Evolutionary conservation across 306 rosid genomes (phyloP).

Genomic region (Adenanthera pavonina): DNA sequence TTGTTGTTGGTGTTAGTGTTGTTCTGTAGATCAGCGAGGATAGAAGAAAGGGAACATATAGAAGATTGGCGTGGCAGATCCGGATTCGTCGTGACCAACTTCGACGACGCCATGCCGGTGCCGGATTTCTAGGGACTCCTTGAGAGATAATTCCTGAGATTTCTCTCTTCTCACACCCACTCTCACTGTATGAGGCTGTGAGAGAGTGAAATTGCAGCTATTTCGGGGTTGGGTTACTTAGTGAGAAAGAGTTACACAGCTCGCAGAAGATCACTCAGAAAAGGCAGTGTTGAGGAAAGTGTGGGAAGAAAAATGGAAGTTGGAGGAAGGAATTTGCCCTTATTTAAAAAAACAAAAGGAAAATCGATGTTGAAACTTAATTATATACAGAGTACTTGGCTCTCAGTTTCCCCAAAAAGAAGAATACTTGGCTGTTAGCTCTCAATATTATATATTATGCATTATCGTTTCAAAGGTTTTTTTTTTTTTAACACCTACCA

Average conservation of each 20-base stretch:
- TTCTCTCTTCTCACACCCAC: not conserved
- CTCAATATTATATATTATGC: no score
- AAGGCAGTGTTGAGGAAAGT: not conserved
- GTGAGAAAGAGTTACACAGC: not conserved
- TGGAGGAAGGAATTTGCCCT: not conserved
- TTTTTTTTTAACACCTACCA: no score
- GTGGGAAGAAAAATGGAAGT: not conserved
- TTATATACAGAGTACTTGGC: no score
- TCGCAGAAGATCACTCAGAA: not conserved
- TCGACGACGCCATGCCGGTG: conserved; percentile 70
- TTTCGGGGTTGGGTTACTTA: not conserved
- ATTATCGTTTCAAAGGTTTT: no score
- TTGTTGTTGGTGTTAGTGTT: not conserved
- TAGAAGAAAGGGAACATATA: conserved; percentile 61
- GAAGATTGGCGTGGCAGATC: conserved; percentile 76
- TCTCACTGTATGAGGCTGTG: not conserved
- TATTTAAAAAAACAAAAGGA: not conserved
- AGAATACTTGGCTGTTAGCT: no score
- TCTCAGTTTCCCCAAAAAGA: no score
- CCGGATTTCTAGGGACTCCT: conserved; percentile 40
- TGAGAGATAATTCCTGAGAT: not conserved
- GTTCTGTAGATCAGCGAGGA: conserved; percentile 63
- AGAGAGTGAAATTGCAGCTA: not conserved
- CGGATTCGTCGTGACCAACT: conserved; percentile 63
- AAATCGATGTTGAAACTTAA: not conserved